Conservation (phyloP, 1,284 basidiomycete species). For the Kwoniella shivajii region DNA sequence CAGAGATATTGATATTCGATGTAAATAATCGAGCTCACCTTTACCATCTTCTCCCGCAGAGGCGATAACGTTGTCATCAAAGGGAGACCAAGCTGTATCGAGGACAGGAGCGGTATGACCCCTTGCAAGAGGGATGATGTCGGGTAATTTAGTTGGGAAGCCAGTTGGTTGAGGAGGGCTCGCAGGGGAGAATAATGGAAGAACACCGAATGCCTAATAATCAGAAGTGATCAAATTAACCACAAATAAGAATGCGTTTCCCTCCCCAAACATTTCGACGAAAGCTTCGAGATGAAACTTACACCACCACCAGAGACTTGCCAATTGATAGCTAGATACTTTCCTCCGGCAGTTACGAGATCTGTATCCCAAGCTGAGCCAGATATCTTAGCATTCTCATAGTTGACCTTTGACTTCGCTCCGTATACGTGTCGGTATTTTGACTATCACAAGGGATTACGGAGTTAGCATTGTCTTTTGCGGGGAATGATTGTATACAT, state of each 20-base stretch:
- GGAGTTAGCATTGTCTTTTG: background rate
- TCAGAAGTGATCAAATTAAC: background rate
- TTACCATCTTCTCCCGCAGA: constrained; percentile 93
- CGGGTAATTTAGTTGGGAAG: constrained; percentile 80
- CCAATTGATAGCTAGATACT: constrained; percentile 73
- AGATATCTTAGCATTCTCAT: constrained; percentile 90
- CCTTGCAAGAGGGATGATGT: constrained; percentile 87
- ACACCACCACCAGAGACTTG: constrained; percentile 87
- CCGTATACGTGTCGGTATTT: constrained; percentile 85
- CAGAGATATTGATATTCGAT: background rate
- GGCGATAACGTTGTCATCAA: constrained; percentile 86
- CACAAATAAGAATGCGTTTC: background rate
- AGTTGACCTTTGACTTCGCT: constrained; percentile 73
- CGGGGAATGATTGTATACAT: background rate
- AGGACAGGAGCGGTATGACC: constrained; percentile 67
- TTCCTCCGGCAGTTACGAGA: constrained; percentile 78
- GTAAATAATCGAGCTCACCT: constrained; percentile 28
- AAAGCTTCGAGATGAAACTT: constrained; percentile 14
- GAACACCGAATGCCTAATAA: constrained; percentile 75
- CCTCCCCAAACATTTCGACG: background rate
- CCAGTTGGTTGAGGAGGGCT: constrained; percentile 56
- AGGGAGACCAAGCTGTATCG: constrained; percentile 96
- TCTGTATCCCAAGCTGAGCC: constrained; percentile 97
- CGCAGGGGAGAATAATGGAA: constrained; percentile 81
- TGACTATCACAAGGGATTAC: constrained; percentile 44